Base-by-base conservation (phyloP, 2,329 filamentous ascomycete species). In the Fusarium musae region DNA sequence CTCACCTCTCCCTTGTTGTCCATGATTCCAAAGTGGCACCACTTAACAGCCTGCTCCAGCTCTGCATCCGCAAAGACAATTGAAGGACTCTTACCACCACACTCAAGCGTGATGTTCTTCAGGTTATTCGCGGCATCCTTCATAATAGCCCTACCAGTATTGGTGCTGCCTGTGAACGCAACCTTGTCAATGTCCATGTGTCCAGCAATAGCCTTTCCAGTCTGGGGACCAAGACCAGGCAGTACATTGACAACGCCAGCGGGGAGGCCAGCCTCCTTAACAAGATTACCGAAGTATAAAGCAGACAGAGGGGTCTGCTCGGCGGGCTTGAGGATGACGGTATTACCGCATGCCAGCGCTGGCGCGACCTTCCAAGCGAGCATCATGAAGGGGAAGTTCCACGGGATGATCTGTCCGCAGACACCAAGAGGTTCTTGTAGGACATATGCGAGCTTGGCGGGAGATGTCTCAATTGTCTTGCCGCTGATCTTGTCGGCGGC, bases 161-260 rank as follows among this genome's bases (percentile, higher is more conserved):
- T 84, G 2, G 91, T 93, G 43, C 88, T 91, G 43, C 92, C 92
- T 0, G 92, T 93, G 70, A 93, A 93, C 0, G 91, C 90, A 66
- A 93, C 85, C 82, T 93, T 93, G 74, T 92, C 89, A 37, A 93
- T 87, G 47, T 87, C 87, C 36, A 88, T 81, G 77, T 93, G 92
- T 46, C 86, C 83, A 3, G 89, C 89, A 21, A 93, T 85, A 2
- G 90, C 90, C 17, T 89, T 86, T 34, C 92, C 92, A 3, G 91
- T 89, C 54, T 88, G 87, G 36, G 86, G 84, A 9, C 91, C 91
- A 63, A 90, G 85, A 4, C 92, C 92, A 61, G 92, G 92, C 47
- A 93, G 74, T 63, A 93, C 86, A 78, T 93, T 93, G 69, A 93
- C 83, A n/a, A 93, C 92, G 37, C 92, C 92, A 3, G 91, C 87